Percentiles rank a stretch among this genome's conserved stretches.
phyloP scores from a whole-genome alignment of 2,329 filamentous ascomycete genomes.

The Cordyceps cateniannulata region DNA sequence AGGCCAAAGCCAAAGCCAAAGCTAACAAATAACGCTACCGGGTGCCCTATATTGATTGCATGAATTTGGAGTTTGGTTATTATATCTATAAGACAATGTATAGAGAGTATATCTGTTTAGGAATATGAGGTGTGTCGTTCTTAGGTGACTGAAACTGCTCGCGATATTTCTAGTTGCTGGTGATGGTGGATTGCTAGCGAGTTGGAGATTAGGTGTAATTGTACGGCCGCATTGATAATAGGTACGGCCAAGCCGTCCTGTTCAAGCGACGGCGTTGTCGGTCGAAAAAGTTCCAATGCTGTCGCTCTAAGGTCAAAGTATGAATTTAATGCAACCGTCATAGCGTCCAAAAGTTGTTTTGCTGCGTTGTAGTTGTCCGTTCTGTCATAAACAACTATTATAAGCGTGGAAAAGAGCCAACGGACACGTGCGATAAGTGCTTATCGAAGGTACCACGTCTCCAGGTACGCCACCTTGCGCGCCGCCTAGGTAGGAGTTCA shows the following conservation, averaged over 20 bases:
- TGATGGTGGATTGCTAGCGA: no score
- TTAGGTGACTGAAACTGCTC: not conserved
- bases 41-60: not conserved
- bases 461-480: not conserved
- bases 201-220: no score
- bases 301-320: no score
- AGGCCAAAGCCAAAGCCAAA: conserved; percentile 37
- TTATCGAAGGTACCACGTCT: conserved; percentile 13
- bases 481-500: not conserved
- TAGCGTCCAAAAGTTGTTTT: not conserved
- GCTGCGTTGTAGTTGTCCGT: not conserved
- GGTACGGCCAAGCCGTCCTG: no score
- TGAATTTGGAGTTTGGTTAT: not conserved
- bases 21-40: not conserved
- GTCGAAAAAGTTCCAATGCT: not conserved
- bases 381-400: not conserved
- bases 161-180: no score
- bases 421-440: conserved; percentile 12
- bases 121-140: not conserved
- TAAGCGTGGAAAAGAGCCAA: no score
- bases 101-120: not conserved
- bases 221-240: no score
- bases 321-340: not conserved
- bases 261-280: no score
- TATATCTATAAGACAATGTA: not conserved